phyloP scores from a whole-genome alignment of 148 eudicot genomes.

The Chenopodium suecicum region DNA sequence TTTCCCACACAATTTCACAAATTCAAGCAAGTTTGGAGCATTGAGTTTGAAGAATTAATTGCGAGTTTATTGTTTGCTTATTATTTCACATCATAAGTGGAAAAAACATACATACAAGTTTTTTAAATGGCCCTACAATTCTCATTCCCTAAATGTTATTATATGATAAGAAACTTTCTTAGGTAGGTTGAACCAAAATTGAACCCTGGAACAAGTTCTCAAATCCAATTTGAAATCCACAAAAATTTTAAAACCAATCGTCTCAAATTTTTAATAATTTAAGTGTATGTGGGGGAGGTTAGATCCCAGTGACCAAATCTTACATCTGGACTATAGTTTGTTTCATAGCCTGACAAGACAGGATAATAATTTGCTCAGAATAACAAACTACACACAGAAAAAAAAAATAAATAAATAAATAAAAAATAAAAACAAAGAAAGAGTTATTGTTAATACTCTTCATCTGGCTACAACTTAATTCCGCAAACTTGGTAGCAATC shows the following conservation, averaged over 20 bases:
- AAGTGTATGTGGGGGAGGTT: not conserved
- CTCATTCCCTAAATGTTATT: not conserved
- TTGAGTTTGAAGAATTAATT: no score
- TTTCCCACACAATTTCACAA: no score
- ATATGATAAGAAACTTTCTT: constrained; percentile 1
- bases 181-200: not conserved
- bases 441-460: not conserved
- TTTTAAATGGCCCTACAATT: not conserved
- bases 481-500: not conserved
- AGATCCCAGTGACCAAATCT: not conserved
- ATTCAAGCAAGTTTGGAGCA: no score
- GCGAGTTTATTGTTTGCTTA: no score
- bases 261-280: not conserved
- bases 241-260: not conserved
- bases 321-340: not conserved
- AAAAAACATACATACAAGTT: not conserved
- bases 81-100: no score
- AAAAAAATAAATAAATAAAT: no score
- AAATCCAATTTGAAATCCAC: not conserved
- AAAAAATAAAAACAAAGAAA: no score
- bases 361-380: not conserved
- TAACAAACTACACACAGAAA: no score
- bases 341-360: not conserved
- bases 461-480: constrained; percentile 13
- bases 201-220: not conserved